Evolutionary conservation across 2,329 filamentous ascomycete genomes (phyloP), one percentile per base, ranked within the genome.

Genomic region (Talaromyces sp.): DNA sequence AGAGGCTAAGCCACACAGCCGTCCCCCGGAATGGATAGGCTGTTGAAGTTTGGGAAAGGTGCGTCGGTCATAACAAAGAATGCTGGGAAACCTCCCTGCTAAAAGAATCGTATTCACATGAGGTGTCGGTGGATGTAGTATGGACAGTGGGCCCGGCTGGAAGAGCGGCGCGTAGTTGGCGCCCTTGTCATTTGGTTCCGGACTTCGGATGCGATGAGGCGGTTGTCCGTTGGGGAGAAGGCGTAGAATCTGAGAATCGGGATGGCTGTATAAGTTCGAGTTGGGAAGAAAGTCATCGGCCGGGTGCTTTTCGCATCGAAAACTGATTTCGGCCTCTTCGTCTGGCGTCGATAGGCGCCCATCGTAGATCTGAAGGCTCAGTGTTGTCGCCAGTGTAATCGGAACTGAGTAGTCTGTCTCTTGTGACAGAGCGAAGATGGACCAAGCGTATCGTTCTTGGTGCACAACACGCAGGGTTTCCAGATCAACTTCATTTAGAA

Each of bases 51-150:
- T 84, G 0, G 92, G 91, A 69, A 97, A 96, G 74, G 85, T 91
- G 52, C 93, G 88, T 3, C 92, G 85, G 71, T 97, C 92, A 75
- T 96, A 98, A 71, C 92, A 89, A 3, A 97, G 80, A 61, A 97
- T 91, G 68, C 87, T 93, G 4, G 92, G 90, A 72, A 97, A 97
- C 17, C 93, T 86, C 0, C 93, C 93, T 4, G 89, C 91, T 39
- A 97, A 86, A 78, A 93, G 93, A 47, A 98, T 95, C 32, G 95
- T 89, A 56, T 91, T 89, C 19, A 87, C 80, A 64, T 85, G 81
- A 1, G 84, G 77, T 9, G 78, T 80, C 15, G 88, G 88, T 30
- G 93, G 80, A 71, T 96, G 92, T 2, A 96, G 79, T 64, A 97
- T 92, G 53, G 88, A 91, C 27, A 96, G 82, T 0, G 93, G 91